A percentile compares a stretch with the other conserved stretches of the same genome.
phyloP scores from a whole-genome alignment of 2,329 filamentous ascomycete species.

The Zymoseptoria brevis region DNA sequence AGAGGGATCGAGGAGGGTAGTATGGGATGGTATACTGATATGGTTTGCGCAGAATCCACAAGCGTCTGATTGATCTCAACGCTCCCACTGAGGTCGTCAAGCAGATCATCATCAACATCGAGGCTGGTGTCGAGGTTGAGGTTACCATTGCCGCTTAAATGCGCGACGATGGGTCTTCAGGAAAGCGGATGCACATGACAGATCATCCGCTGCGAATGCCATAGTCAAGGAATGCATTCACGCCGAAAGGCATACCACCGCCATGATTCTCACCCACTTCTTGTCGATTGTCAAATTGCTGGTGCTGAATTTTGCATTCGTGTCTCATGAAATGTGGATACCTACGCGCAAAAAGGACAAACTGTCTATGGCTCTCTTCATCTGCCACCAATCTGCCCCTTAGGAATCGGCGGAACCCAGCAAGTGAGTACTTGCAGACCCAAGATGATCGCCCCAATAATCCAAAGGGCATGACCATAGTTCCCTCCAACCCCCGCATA shows the following conservation, averaged over 20 bases:
- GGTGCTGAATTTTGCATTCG: neutral
- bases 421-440: conserved; percentile 57
- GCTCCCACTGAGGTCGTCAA: conserved; percentile 97
- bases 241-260: neutral
- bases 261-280: neutral
- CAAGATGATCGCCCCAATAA: conserved; percentile 70
- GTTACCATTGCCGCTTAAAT: conserved; percentile 77
- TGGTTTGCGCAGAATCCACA: conserved; percentile 25
- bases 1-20: neutral
- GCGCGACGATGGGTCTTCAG: neutral
- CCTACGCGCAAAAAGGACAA: neutral
- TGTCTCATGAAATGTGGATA: neutral
- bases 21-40: conserved; percentile 1
- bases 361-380: too few species aligned
- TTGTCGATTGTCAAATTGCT: neutral
- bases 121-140: conserved; percentile 88
- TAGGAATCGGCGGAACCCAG: conserved; percentile 55
- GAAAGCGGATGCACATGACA: neutral
- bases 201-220: neutral
- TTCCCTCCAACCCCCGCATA: conserved; percentile 62
- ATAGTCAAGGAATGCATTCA: neutral
- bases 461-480: conserved; percentile 57
- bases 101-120: conserved; percentile 94
- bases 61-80: conserved; percentile 54
- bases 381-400: conserved; percentile 44